Evolutionary conservation across 345 rosid species (phyloP), one percentile per base, ranked within the genome.

Genomic region (Cardiospermum halicacabum): DNA sequence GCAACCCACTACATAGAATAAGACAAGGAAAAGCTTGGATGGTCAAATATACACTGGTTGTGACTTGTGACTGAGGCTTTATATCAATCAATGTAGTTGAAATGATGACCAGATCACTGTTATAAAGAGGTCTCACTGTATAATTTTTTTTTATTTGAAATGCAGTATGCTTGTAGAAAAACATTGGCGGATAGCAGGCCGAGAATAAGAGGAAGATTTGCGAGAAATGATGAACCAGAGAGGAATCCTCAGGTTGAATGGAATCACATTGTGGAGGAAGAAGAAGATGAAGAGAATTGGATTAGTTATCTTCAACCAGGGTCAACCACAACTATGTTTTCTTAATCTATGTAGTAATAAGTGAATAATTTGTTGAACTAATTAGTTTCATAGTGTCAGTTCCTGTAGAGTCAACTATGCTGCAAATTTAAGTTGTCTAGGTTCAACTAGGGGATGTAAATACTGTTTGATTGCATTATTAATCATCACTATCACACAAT

Each of bases 171-270:
- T 31, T 94, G 99, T 73, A 80, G 99, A 84, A 94, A 94, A 80
- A 88, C 96, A 9, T 69, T 94, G 80, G 99, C 99, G 10, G 97
- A 94, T 50, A 88, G 96, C 67, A 78, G 99, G 77, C 99, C 96
- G 58, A 82, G 99, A 16, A 87, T 94, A 51, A 75, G 99, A 77
- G 99, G 99, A 3, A 70, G 99, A 40, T 94, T 94, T 60, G 96
- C 94, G 8, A 85, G 89, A 75, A 94, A 84, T n/a, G 92, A 84
- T 51, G 98, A 90, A 66, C 82, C 66, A 7, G 88, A 81, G 62
- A 82, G 78, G 66, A 64, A 66, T 51, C 74, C 72, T 48, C 84
- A 79, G 43, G 79, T 56, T 57, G 78, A 76, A 37, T 81, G 87
- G 86, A 75, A 34, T 39, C 74, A 71, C 16, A 72, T 62, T 11